phyloP scores from a whole-genome alignment of 2,329 filamentous ascomycete species.

The Colletotrichum theobromicola region DNA sequence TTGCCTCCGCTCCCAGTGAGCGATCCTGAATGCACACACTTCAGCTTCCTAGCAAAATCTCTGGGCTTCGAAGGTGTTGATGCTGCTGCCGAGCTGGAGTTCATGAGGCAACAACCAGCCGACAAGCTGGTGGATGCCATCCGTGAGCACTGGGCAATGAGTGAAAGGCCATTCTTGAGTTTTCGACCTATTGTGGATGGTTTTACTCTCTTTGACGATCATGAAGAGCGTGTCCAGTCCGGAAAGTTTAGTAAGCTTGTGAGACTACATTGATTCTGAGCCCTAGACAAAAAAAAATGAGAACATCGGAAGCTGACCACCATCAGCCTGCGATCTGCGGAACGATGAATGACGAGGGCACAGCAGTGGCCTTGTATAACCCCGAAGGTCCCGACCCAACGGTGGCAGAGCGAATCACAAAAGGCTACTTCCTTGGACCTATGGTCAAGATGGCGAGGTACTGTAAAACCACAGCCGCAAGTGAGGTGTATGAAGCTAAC shows the following conservation, averaged over 20 bases:
- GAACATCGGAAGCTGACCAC: rapidly evolving
- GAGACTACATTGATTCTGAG: rapidly evolving
- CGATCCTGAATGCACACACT: neutral
- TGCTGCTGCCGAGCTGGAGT: neutral
- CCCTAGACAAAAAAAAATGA: rapidly evolving
- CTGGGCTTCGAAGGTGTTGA: neutral
- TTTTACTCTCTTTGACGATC: neutral
- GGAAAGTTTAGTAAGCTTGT: neutral
- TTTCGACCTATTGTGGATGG: neutral
- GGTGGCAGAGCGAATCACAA: neutral
- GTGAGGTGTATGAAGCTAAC: neutral
- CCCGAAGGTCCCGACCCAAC: neutral
- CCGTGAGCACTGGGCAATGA: neutral
- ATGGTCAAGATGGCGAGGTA: neutral
- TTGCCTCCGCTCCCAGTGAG: neutral
- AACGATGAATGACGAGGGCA: neutral
- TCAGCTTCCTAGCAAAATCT: neutral
- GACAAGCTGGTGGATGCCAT: neutral
- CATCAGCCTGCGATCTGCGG: neutral
- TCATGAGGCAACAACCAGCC: neutral
- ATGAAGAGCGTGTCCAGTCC: neutral
- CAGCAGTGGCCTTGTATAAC: neutral
- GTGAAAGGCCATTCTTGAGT: neutral
- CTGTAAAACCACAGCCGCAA: rapidly evolving
- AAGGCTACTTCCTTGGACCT: neutral